Conservation (phyloP, 495 filamentous ascomycete species). For the Daldinia caldariorum region DNA sequence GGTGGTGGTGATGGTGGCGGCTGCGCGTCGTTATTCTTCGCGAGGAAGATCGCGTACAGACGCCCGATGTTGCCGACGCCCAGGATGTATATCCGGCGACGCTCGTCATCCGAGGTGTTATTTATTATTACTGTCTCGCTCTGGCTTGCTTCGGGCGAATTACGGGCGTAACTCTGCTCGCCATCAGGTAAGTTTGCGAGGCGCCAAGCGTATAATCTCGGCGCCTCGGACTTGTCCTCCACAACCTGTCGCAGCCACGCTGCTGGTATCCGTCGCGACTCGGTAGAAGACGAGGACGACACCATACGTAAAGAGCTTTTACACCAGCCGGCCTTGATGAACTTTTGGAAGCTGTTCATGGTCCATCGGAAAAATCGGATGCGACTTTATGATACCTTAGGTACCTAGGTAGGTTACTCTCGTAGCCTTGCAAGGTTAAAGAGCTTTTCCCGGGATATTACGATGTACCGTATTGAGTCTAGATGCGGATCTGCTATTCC, state of each 20-base stretch:
- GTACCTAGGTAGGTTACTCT: neutral
- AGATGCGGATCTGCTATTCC: slow-evolving; percentile 7
- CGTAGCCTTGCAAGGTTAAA: neutral
- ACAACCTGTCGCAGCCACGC: slow-evolving; percentile 40
- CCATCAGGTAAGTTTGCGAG: slow-evolving; percentile 35
- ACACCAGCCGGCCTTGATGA: neutral
- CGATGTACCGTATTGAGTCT: neutral
- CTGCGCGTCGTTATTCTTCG: slow-evolving; percentile 37
- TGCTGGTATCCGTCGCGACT: slow-evolving; percentile 14
- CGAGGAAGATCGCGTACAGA: slow-evolving; percentile 52
- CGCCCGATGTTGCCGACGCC: slow-evolving; percentile 67
- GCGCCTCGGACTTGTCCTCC: slow-evolving; percentile 35
- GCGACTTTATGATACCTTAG: slow-evolving; percentile 12
- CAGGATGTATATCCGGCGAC: slow-evolving; percentile 55
- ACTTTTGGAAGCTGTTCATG: slow-evolving; percentile 9
- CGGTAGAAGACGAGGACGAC: slow-evolving; percentile 10
- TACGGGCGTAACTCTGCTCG: too few relatives aligned
- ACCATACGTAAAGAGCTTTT: neutral
- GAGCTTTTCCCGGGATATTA: neutral
- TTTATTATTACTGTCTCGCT: neutral
- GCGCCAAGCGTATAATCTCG: slow-evolving; percentile 50
- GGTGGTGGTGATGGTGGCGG: too few relatives aligned
- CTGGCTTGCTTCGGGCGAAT: neutral
- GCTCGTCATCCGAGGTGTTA: slow-evolving; percentile 11
- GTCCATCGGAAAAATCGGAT: slow-evolving; percentile 11